Conservation (phyloP, 2,329 filamentous ascomycete species). For the Trichoderma endophyticum region DNA sequence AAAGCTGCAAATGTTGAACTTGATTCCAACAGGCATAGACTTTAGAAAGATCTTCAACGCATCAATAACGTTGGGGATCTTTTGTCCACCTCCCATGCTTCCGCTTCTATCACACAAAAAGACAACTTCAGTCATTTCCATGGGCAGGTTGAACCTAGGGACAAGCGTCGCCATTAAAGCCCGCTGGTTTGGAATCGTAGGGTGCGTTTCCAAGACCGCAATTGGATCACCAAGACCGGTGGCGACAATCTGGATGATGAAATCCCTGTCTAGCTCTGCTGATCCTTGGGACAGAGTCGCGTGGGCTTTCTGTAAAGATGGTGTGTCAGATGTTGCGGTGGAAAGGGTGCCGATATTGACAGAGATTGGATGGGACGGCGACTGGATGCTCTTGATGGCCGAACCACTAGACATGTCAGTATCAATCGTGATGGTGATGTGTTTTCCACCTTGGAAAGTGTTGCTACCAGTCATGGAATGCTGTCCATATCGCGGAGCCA, state of each 20-base stretch:
- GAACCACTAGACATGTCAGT: constrained; percentile 49
- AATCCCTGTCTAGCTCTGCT: constrained; percentile 59
- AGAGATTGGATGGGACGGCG: constrained; percentile 65
- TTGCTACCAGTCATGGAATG: neutral
- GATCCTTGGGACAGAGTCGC: constrained; percentile 55
- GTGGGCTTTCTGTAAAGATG: constrained; percentile 57
- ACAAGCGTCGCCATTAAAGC: constrained; percentile 70
- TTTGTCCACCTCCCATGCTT: constrained; percentile 51
- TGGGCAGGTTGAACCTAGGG: constrained; percentile 62
- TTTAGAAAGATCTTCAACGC: constrained; percentile 64
- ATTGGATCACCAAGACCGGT: constrained; percentile 59
- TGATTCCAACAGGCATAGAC: constrained; percentile 59
- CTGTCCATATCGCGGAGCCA: constrained; percentile 64
- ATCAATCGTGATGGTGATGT: constrained; percentile 34
- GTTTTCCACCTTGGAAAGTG: neutral
- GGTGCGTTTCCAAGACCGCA: constrained; percentile 65
- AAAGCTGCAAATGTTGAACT: constrained; percentile 71
- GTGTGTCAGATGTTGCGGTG: constrained; percentile 40
- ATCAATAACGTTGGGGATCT: constrained; percentile 51
- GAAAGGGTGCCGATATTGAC: constrained; percentile 59
- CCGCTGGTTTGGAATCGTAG: constrained; percentile 56
- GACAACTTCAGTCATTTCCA: constrained; percentile 58
- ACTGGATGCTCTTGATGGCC: constrained; percentile 60
- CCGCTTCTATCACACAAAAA: constrained; percentile 72
- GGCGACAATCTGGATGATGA: constrained; percentile 62